Conservation (phyloP, 208 protist species). For the Novymonas esmeraldas region DNA sequence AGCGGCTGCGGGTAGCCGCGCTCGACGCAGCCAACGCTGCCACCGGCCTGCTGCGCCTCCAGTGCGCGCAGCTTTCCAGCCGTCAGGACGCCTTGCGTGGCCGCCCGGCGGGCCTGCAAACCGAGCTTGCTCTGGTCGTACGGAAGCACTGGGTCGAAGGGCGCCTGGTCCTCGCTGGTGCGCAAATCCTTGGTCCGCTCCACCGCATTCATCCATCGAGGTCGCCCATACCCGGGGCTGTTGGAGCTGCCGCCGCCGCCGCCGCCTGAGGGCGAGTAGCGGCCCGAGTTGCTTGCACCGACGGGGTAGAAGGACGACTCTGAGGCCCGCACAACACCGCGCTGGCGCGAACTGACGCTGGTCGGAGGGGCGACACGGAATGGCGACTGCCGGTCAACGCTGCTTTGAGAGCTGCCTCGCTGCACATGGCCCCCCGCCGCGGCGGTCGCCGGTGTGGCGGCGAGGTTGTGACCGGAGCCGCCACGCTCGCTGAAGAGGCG, state of each 20-base stretch:
- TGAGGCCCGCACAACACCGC: slow-evolving; percentile 26
- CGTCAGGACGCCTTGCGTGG: slow-evolving; percentile 53
- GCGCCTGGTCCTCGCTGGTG: slow-evolving; percentile 8
- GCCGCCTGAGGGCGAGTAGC: slow-evolving; percentile 8
- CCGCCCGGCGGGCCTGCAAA: slow-evolving; percentile 35
- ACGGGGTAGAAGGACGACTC: slow-evolving; percentile 22
- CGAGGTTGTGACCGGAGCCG: not conserved
- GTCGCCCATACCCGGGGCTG: slow-evolving; percentile 8
- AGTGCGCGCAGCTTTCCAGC: slow-evolving; percentile 51
- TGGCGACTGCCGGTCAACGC: not conserved
- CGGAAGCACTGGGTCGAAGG: slow-evolving; percentile 42
- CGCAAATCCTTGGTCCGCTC: slow-evolving; percentile 45
- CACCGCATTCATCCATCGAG: slow-evolving; percentile 57
- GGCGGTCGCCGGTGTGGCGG: not conserved
- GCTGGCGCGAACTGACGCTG: slow-evolving; percentile 13
- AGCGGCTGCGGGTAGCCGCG: slow-evolving; percentile 4
- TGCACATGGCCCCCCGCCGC: not conserved
- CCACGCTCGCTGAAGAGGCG: slow-evolving; percentile 24
- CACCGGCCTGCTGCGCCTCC: slow-evolving; percentile 34
- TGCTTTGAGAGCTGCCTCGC: not conserved
- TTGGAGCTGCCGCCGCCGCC: slow-evolving; percentile 7
- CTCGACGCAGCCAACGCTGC: not conserved
- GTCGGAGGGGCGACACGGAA: not conserved
- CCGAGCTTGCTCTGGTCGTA: slow-evolving; percentile 55
- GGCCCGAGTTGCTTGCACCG: slow-evolving; percentile 17